Conservation (phyloP, 352 stramenopile genomes). For the Pythium brachiatum region DNA sequence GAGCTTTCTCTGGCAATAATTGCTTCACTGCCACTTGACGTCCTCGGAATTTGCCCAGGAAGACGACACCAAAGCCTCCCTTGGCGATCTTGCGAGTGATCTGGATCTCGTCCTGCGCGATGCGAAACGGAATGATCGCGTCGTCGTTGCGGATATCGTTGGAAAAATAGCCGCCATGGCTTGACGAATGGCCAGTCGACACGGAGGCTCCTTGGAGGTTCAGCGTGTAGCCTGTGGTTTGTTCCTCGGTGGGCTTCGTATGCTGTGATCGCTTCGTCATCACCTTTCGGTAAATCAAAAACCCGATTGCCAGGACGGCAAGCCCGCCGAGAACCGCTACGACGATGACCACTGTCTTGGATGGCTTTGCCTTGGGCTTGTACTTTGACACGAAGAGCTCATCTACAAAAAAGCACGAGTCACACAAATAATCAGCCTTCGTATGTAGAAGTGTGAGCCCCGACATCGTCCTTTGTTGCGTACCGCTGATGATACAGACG, state of each 20-base stretch:
- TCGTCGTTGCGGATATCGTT: conserved; percentile 30
- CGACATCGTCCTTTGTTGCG: background rate
- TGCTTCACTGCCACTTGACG: conserved; percentile 24
- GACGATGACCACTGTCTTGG: background rate
- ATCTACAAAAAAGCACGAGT: background rate
- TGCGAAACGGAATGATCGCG: conserved; percentile 14
- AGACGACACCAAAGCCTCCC: conserved; percentile 26
- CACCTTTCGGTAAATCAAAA: background rate
- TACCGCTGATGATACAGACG: background rate
- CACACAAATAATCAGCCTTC: background rate
- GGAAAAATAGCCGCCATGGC: conserved; percentile 13
- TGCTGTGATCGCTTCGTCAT: background rate
- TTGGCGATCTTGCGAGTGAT: conserved; percentile 8
- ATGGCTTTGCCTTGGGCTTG: background rate
- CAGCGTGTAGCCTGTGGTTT: background rate
- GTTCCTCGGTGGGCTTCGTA: background rate
- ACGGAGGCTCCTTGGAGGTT: conserved; percentile 1
- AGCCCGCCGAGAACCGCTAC: background rate
- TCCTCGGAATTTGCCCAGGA: conserved; percentile 5
- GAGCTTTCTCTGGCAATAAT: conserved; percentile 21
- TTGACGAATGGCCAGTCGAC: background rate
- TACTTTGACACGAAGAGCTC: background rate
- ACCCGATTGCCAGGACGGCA: background rate
- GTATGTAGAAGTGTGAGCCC: background rate
- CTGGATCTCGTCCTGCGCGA: conserved; percentile 16